Evolutionary conservation across 1,139 yeast genomes (phyloP), one percentile per base, ranked within the genome.

Genomic region (Candida glucosophila): DNA sequence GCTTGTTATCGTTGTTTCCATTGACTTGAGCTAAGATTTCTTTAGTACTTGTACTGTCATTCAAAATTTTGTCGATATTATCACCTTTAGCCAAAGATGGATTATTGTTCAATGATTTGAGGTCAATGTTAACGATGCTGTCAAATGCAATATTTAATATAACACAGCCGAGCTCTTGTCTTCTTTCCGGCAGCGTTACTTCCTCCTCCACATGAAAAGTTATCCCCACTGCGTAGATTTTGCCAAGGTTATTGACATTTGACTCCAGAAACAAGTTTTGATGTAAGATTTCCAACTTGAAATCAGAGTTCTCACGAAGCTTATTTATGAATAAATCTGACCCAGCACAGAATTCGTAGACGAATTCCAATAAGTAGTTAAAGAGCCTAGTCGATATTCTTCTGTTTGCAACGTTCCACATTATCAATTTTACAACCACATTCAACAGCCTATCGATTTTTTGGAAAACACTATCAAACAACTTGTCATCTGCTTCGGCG

Each of bases 321-420:
- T 26, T 30, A 24, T 55, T 54, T 15, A 77, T 61, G 38, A 79
- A 79, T 12, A 67, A 72, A n/a, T 50, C 44, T 0, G 85, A 75
- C 38, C 77, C 78, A 13, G 78, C 61, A 12, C 81, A 67, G 40
- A 79, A 69, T 41, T 77, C 85, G 47, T 75, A 78, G 19, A 77
- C 46, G 32, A 78, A 67, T 37, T 76, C 83, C 23, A 79, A 49
- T 26, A 74, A 54, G 3, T 75, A 52, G 35, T 71, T 67, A 36
- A 69, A 64, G 19, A 78, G 49, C 26, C 58, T 63, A 4, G 47
- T 36, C 3, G 73, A 44, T 10, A 68, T 49, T 28, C 54, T 60
- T 26, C 65, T 41, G 6, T 49, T 33, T 15, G 43, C 39, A 17
- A 52, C 36, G 32, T 47, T 52, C 44, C 51, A 53, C 19, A 56